Evolutionary conservation across 768 basidiomycete genomes (phyloP), one percentile per base, ranked within the genome.

Genomic region (Tricholoma terreum): DNA sequence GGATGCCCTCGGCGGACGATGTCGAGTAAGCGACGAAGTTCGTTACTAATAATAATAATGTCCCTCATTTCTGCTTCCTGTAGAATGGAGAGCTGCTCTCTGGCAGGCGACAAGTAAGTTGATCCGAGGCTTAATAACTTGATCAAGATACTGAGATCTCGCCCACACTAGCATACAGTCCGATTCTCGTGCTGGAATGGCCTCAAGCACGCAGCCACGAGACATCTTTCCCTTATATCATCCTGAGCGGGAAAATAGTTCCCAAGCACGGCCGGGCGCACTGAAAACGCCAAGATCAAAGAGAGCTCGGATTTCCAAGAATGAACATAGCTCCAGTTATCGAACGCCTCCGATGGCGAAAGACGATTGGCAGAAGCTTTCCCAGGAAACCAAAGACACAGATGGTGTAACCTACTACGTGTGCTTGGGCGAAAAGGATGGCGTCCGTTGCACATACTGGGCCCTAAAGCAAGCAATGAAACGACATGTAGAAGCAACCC

Each of bases 401-500:
- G 53, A 34, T 14, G 43, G 50, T 10, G 52, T 52, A 31, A 45
- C 53, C 17, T 30, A 52, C 17, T 65, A 62, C 43, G 53, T 49
- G 30, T 65, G 64, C 22, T 40, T 40, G 11, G 62, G 63, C 56
- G 33, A 61, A 34, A 53, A 45, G 3, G 27, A 10, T 24, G 40
- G 3, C 34, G 6, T 7, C 19, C 3, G 10, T 14, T 67, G 65
- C 40, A 22, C 30, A 31, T 67, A 67, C 45, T 38, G 50, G 33
- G 61, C 65, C 4, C 57, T 61, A 48, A 67, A 67, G 40, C 65
- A 67, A 34, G 63, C 65, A 2, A 63, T 64, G 58, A 67, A 65
- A 35, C 61, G 65, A 24, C 65, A 67, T 38, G 42, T 67, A n/a
- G 63, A 67, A 57, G 60, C 62, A n/a, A 63, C 58, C 33, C 65